Evolutionary conservation across 78 protist species (phyloP), one percentile per base, ranked within the genome.

Genomic region (Polysphondylium violaceum): DNA sequence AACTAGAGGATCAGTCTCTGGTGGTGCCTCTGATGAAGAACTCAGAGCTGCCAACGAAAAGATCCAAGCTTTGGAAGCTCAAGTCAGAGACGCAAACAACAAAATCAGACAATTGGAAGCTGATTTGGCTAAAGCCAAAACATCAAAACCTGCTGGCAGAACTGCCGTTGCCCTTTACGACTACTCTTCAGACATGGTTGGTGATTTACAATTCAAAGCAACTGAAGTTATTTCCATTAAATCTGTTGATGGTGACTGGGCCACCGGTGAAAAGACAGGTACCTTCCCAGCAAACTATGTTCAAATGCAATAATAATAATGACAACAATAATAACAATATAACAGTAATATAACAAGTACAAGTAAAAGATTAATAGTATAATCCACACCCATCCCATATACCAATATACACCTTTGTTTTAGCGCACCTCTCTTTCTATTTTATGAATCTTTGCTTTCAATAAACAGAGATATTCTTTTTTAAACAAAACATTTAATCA

Each of bases 101-200:
- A 67, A 65, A 43, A 60, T 83, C 43, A 29, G 53, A 51, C 58
- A 67, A 69, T 47, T 83, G 7, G 90, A 83, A 59, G 12, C 44
- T 1, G 72, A 83, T 25, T 47, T 79, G 40, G 36, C 27, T 3
- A n/a, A 64, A 3, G 58, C 56, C 14, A 29, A 61, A 31, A 68
- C 27, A 55, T 25, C 64, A 33, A 17, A 8, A 27, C 31, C 90
- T 3, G 14, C 3, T 12, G 65, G 65, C 38, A 67, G 61, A 69
- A 83, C 40, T 16, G 90, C 90, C 6, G 35, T n/a, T 3, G 90
- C 90, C 4, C 35, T 83, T 14, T 83, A 69, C 27, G 90, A 83
- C 7, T 83, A 69, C 27, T 19, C 11, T 7, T 33, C 53, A 9
- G 53, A 8, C 19, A 60, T 53, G 40, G 17, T 56, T 9, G 78